phyloP scores from a whole-genome alignment of 176 grass and related monocot species.

The Olyra latifolia region DNA sequence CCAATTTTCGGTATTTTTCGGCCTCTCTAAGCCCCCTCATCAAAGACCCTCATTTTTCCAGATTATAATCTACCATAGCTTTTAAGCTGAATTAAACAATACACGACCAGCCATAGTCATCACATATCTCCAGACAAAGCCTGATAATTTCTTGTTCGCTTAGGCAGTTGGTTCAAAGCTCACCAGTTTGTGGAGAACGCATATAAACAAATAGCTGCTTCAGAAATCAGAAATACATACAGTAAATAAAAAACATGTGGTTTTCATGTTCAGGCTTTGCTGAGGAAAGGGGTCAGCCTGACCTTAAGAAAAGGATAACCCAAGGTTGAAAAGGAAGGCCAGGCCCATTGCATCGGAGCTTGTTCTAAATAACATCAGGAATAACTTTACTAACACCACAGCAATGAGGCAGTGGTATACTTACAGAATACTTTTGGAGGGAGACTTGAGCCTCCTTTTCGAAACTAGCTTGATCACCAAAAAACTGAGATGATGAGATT shows the following conservation, averaged over 20 bases:
- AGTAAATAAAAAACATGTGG: not conserved
- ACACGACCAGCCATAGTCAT: not conserved
- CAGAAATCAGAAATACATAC: not conserved
- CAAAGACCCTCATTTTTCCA: too few relatives aligned
- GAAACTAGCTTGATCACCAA: constrained; percentile 58
- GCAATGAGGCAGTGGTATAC: constrained; percentile 6
- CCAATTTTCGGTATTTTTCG: too few relatives aligned
- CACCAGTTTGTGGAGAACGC: not conserved
- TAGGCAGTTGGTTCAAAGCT: not conserved
- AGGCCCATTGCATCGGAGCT: not conserved
- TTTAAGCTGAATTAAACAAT: too few relatives aligned
- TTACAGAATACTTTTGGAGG: constrained; percentile 89
- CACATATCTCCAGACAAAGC: not conserved
- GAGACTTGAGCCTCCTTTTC: constrained; percentile 74
- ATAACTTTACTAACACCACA: not conserved
- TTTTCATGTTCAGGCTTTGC: not conserved
- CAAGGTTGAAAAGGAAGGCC: not conserved
- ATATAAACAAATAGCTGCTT: not conserved
- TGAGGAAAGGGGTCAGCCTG: not conserved
- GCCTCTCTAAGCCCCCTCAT: too few relatives aligned
- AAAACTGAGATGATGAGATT: constrained; percentile 97
- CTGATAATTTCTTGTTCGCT: not conserved
- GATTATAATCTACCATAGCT: too few relatives aligned
- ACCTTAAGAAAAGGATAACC: not conserved
- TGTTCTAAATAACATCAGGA: not conserved